phyloP scores from a whole-genome alignment of 129 eudicot species.

The Flaveria sonorensis region DNA sequence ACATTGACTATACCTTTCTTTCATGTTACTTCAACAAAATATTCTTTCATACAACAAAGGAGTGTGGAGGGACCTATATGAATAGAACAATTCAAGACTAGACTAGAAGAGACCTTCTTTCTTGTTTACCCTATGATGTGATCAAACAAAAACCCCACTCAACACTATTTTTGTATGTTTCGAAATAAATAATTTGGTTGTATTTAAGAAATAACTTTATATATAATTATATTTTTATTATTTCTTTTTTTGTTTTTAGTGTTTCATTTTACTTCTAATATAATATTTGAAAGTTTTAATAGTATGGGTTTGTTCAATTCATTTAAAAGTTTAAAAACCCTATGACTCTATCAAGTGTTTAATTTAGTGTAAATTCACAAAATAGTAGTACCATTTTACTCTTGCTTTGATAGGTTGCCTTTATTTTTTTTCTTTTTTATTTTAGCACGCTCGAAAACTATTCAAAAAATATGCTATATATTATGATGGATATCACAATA shows the following conservation, averaged over 20 bases:
- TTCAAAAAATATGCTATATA: no score
- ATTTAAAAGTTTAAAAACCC: neutral
- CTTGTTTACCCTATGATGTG: slow-evolving; percentile 33
- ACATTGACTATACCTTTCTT: slow-evolving; percentile 51
- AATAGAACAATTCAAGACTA: slow-evolving; percentile 24
- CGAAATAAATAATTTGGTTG: neutral
- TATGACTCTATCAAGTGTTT: no score
- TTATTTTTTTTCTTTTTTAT: no score
- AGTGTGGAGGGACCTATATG: slow-evolving; percentile 5
- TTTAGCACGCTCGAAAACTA: no score
- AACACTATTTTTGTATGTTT: slow-evolving; percentile 18
- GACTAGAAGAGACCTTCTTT: slow-evolving; percentile 41
- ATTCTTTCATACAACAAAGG: slow-evolving; percentile 35
- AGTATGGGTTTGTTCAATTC: neutral
- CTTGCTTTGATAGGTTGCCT: no score
- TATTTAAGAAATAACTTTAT: neutral
- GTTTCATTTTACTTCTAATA: neutral
- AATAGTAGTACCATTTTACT: no score
- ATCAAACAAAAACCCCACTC: slow-evolving; percentile 34
- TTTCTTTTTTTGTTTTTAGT: neutral
- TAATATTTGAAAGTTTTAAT: neutral
- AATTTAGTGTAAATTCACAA: no score
- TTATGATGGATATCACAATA: no score
- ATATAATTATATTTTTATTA: neutral
- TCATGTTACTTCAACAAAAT: slow-evolving; percentile 49